phyloP scores from a whole-genome alignment of 73 alveolate species.

The Uronychia binucleata region DNA sequence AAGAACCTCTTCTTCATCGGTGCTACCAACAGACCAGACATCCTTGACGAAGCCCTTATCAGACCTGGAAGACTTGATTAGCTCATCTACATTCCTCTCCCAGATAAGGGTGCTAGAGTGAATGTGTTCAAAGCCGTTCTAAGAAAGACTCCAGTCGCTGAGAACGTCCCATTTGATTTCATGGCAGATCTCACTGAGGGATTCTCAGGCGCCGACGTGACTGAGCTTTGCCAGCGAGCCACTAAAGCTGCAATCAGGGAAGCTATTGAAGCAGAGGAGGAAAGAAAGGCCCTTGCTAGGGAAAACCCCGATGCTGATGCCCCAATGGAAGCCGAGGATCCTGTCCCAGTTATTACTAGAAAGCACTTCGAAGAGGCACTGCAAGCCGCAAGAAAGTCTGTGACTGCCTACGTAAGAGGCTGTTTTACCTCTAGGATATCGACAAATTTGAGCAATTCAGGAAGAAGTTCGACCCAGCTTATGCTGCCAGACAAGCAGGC shows the following conservation, averaged over 20 bases:
- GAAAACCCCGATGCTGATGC: constrained; percentile 79
- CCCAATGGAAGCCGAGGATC: constrained; percentile 77
- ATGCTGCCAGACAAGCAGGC: constrained; percentile 74
- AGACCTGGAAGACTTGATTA: constrained; percentile 98
- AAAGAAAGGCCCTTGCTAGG: constrained; percentile 82
- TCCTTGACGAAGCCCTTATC: constrained; percentile 95
- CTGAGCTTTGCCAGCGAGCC: constrained; percentile 96
- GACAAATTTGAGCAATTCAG: constrained; percentile 91
- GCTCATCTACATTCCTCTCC: constrained; percentile 92
- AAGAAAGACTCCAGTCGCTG: constrained; percentile 96
- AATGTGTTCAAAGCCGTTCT: constrained; percentile 92
- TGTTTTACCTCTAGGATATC: constrained; percentile 39
- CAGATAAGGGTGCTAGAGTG: constrained; percentile 92
- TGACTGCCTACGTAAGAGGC: constrained; percentile 50
- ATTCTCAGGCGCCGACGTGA: constrained; percentile 98
- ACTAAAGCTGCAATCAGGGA: constrained; percentile 98
- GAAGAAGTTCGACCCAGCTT: constrained; percentile 90
- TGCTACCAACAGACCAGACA: constrained; percentile 96
- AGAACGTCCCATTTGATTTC: constrained; percentile 89
- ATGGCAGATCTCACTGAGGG: constrained; percentile 96
- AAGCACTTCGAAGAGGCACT: constrained; percentile 94
- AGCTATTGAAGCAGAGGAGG: constrained; percentile 93
- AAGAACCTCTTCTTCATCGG: constrained; percentile 97
- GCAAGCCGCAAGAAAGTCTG: constrained; percentile 87
- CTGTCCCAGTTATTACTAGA: constrained; percentile 89